Base-by-base conservation (phyloP, 148 eudicot genomes). In the Nepenthes mirabilis region DNA sequence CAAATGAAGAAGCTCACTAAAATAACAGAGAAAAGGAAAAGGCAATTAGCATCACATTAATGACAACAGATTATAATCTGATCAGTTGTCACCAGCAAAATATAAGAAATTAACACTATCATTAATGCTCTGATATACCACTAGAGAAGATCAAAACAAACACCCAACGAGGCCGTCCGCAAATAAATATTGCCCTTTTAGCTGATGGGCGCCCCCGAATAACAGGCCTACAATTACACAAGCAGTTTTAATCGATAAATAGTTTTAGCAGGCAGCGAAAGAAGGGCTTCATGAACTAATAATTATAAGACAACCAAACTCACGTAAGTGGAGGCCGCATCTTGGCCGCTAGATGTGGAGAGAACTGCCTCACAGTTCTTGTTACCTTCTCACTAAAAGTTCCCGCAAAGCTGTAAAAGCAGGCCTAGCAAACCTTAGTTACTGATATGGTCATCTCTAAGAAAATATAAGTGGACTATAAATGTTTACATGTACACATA, bases 281-380 rank as follows among this genome's bases (percentile, higher is more conserved):
- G 11, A 57, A 65, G 56, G 34, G 37, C 40, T 23, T 47, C 12
- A 48, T 52, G 43, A 35, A 36, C 47, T n/a, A 14, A 52, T 48
- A 61, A 49, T 61, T 50, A 13, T 14, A 65, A 55, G 55, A 36
- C 8, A 45, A 60, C 60, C 52, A 49, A 33, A 72, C 98, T 79
- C 71, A 93, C 98, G 96, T 88, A 55, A 82, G 95, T 52, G 96
- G 82, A 55, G 98, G 98, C 76, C 98, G 88, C 98, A 93, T 93
- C 71, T 93, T 93, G 60, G 98, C 98, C 53, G 98, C 98, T 55
- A 93, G 56, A 78, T 88, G 96, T 2, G 98, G 98, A 65, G 98
- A 93, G 70, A 93, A 79, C 75, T 76, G 90, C 66, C 97, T 76
- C 58, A 91, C 94, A 59, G 88, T 74, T 75, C 96, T 77, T 64